A percentile compares a stretch with the other conserved stretches of the same genome.
Evolutionary conservation across 140 eudicot species (phyloP).

Genomic region (Flaveria floridana): DNA sequence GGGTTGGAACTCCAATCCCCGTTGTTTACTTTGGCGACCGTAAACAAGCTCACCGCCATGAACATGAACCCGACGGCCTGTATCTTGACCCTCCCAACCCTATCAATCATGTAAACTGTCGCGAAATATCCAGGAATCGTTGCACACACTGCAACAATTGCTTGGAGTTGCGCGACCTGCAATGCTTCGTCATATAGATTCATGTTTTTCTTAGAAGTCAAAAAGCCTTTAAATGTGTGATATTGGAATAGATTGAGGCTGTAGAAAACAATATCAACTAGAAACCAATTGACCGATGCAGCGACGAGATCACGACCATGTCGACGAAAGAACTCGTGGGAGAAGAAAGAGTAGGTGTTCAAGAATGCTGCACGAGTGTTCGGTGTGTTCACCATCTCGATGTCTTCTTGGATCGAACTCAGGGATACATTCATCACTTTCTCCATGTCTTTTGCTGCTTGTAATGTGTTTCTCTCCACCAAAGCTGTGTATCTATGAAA

Average conservation of each 20-base stretch:
- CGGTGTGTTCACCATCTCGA: conserved; percentile 24
- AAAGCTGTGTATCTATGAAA: conserved; percentile 55
- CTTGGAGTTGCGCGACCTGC: conserved; percentile 45
- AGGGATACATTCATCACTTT: conserved; percentile 47
- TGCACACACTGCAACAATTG: conserved; percentile 48
- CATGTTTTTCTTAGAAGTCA: background rate
- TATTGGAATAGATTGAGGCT: conserved; percentile 52
- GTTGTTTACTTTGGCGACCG: conserved; percentile 36
- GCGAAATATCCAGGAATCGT: conserved; percentile 64
- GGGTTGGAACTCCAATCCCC: conserved; percentile 16
- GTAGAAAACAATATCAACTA: conserved; percentile 56
- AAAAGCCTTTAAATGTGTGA: conserved; percentile 20
- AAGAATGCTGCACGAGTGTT: conserved; percentile 20
- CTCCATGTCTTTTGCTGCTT: conserved; percentile 64
- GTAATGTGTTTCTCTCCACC: conserved; percentile 53
- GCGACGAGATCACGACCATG: conserved; percentile 63
- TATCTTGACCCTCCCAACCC: conserved; percentile 53
- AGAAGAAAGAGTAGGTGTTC: conserved; percentile 43
- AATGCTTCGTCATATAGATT: conserved; percentile 50
- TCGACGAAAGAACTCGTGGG: conserved; percentile 44
- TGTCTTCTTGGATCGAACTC: conserved; percentile 47
- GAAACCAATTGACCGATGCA: conserved; percentile 52
- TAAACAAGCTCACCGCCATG: conserved; percentile 51
- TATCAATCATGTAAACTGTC: conserved; percentile 55
- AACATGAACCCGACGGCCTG: conserved; percentile 53